Percentiles rank a stretch among this genome's conserved stretches.
Conservation (phyloP, 495 filamentous ascomycete genomes). For the Penicillium waksmanii region DNA sequence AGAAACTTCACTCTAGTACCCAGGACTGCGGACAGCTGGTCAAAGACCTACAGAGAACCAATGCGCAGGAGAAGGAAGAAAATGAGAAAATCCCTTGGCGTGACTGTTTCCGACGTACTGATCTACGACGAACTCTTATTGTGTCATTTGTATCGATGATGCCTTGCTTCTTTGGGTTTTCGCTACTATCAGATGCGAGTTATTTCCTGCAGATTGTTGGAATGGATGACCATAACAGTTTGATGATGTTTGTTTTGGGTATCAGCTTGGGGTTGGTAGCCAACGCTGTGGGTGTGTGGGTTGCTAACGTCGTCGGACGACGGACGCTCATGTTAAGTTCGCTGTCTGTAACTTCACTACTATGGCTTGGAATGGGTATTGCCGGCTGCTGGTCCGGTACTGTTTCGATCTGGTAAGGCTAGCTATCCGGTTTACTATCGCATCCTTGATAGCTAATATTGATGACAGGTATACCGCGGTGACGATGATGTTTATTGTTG, state of each 20-base stretch:
- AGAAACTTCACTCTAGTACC: neutral
- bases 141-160: constrained; percentile 1
- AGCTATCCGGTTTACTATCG: neutral
- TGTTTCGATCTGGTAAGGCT: neutral
- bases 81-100: neutral
- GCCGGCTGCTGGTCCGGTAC: neutral
- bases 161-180: neutral
- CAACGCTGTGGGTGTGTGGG: constrained; percentile 1
- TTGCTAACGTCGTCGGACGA: neutral
- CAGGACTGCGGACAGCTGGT: neutral
- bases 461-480: neutral
- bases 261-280: neutral
- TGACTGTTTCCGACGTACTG: neutral
- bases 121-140: neutral
- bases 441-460: neutral
- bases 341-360: neutral
- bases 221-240: neutral
- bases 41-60: neutral
- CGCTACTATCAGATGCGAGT: constrained; percentile 1
- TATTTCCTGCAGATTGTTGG: constrained; percentile 4
- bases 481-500: constrained; percentile 2
- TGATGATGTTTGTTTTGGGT: constrained; percentile 2
- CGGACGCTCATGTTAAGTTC: constrained; percentile 1
- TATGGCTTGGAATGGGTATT: constrained; percentile 1
- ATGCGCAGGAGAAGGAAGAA: neutral